These are phyloP conservation scores for Barnettozyma californica DNA, from an alignment of 805 yeast genomes.

Conservation along the genomic window DNA sequence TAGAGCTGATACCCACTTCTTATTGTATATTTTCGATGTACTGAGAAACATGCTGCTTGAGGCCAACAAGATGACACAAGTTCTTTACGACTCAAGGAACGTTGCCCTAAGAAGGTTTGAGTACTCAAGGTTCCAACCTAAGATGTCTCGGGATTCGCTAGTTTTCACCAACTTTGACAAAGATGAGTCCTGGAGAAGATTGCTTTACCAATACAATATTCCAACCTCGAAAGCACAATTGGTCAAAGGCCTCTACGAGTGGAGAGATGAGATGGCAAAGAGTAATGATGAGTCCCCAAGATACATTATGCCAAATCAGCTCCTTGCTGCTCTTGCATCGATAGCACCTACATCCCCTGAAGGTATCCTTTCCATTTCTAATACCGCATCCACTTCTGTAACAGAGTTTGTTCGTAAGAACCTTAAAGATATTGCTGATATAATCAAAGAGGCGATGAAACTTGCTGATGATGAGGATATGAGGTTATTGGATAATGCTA, in stretches of 20 bases:
- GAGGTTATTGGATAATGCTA: conserved; percentile 22
- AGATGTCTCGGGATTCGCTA: conserved; percentile 18
- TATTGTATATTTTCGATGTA: conserved; percentile 73
- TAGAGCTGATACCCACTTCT: conserved; percentile 89
- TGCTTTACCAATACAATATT: conserved; percentile 63
- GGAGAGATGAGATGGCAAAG: conserved; percentile 83
- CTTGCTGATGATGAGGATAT: conserved; percentile 31
- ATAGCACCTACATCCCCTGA: conserved; percentile 53
- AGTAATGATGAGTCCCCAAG: conserved; percentile 77
- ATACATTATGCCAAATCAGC: conserved; percentile 78
- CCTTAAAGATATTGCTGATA: conserved; percentile 51
- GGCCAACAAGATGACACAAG: conserved; percentile 48
- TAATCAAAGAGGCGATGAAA: conserved; percentile 37
- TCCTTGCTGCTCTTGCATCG: conserved; percentile 56
- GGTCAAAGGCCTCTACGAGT: conserved; percentile 57
- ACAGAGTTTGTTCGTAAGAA: conserved; percentile 54
- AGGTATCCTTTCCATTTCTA: conserved; percentile 46
- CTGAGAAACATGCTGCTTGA: conserved; percentile 58
- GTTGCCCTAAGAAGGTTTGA: conserved; percentile 83
- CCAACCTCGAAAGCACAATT: conserved; percentile 48
- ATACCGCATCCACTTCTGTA: conserved; percentile 26
- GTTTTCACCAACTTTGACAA: conserved; percentile 50
- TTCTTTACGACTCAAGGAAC: conserved; percentile 66
- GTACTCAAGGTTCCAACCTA: conserved; percentile 59
- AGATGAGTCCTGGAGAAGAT: conserved; percentile 59